These are phyloP conservation scores for Exophiala sp. DNA, from an alignment of 2,329 filamentous ascomycete species.

Conservation along the genomic window DNA sequence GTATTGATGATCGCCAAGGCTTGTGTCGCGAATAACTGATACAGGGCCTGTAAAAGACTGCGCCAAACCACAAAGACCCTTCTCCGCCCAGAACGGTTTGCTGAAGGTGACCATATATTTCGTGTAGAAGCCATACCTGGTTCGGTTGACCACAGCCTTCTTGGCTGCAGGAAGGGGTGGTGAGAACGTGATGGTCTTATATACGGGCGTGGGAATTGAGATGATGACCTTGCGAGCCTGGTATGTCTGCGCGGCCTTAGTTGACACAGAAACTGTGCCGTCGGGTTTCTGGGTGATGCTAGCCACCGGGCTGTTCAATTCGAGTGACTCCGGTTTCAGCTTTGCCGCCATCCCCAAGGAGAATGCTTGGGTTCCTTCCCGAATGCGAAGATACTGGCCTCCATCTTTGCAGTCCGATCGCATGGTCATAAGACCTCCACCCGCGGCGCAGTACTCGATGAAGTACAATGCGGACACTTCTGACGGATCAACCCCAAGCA, in stretches of 20 bases:
- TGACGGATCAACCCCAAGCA: constrained; percentile 49
- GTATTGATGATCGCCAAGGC: constrained; percentile 30
- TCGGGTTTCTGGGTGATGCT: constrained; percentile 31
- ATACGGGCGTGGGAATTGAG: constrained; percentile 47
- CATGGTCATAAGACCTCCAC: constrained; percentile 52
- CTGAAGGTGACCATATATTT: constrained; percentile 50
- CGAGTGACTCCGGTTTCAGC: constrained; percentile 33
- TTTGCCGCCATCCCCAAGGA: constrained; percentile 36
- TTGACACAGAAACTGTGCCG: constrained; percentile 23
- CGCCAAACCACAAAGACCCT: constrained; percentile 37
- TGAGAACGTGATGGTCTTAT: constrained; percentile 46
- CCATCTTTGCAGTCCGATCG: constrained; percentile 52
- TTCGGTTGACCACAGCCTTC: constrained; percentile 34
- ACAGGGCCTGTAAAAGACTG: constrained; percentile 39
- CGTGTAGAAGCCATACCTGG: constrained; percentile 47
- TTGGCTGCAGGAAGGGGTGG: constrained; percentile 47
- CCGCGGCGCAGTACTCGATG: constrained; percentile 54
- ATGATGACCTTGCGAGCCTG: constrained; percentile 47
- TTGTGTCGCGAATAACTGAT: constrained; percentile 40
- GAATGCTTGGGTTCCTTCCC: constrained; percentile 47
- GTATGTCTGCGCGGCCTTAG: constrained; percentile 27
- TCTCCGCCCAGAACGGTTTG: constrained; percentile 44
- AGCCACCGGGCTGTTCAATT: constrained; percentile 31
- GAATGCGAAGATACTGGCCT: constrained; percentile 51
- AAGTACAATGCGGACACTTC: constrained; percentile 54